phyloP scores from a whole-genome alignment of 2,329 filamentous ascomycete species.

The Teratosphaeria viscida region DNA sequence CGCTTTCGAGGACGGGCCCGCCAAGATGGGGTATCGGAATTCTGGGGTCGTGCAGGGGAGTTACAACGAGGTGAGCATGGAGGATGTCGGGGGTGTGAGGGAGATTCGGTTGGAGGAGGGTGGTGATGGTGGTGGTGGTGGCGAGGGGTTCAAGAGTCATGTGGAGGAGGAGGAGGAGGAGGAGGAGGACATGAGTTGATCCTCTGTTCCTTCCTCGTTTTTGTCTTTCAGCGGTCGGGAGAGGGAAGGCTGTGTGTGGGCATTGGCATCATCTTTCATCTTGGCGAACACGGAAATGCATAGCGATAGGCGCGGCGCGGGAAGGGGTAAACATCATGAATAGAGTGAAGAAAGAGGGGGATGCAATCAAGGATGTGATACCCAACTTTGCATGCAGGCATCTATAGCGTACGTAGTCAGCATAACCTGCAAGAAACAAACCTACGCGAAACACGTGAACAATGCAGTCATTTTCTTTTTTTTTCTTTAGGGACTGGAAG shows the following conservation, averaged over 20 bases:
- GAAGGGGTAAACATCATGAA: too few species aligned
- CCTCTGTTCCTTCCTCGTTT: background rate
- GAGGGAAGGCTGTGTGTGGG: background rate
- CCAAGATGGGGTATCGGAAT: background rate
- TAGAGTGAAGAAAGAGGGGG: too few species aligned
- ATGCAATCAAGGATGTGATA: too few species aligned
- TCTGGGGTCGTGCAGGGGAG: background rate
- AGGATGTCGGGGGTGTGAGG: slow-evolving; percentile 1
- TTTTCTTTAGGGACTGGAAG: too few species aligned
- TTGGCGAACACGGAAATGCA: background rate
- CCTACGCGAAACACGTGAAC: too few species aligned
- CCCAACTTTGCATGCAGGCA: too few species aligned
- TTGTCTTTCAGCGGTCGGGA: background rate
- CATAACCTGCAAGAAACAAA: too few species aligned
- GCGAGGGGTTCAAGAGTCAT: background rate
- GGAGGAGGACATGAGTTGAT: background rate
- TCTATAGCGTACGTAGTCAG: too few species aligned
- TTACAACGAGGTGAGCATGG: background rate
- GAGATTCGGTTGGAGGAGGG: background rate
- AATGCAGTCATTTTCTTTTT: too few species aligned
- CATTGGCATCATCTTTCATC: too few species aligned
- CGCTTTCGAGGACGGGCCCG: slow-evolving; percentile 2
- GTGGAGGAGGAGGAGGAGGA: background rate
- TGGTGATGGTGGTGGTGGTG: too few species aligned
- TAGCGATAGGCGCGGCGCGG: background rate